Conservation (phyloP, 306 rosid species). For the Cyamopsis tetragonoloba region DNA sequence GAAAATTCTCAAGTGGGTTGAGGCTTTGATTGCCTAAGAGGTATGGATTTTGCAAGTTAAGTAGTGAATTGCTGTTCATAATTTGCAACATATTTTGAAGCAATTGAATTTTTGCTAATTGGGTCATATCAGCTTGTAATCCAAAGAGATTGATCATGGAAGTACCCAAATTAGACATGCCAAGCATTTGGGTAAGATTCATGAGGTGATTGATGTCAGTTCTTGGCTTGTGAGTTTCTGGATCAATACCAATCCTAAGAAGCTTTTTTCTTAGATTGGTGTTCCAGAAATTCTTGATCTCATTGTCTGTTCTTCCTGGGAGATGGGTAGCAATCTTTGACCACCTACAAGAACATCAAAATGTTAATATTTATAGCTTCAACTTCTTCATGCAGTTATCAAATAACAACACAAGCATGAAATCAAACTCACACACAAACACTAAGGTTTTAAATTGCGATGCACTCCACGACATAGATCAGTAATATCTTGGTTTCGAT, state of each 20-base stretch:
- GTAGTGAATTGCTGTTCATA: background rate
- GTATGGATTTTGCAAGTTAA: background rate
- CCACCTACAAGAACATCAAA: background rate
- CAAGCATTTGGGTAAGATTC: background rate
- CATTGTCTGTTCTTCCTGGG: background rate
- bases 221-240: background rate
- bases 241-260: background rate
- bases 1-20: background rate
- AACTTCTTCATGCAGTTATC: background rate
- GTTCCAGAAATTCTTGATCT: slow-evolving; percentile 6
- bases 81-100: background rate
- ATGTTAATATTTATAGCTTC: background rate
- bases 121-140: background rate
- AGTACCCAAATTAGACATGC: background rate
- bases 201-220: background rate
- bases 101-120: background rate
- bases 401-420: background rate
- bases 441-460: too few relatives aligned
- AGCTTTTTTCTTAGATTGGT: background rate
- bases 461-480: too few relatives aligned
- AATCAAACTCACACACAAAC: background rate
- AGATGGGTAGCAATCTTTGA: slow-evolving; percentile 2
- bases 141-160: background rate
- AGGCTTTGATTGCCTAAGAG: background rate
- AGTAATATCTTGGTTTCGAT: too few relatives aligned